Conservation (phyloP, 2,329 filamentous ascomycete genomes). For the Phoma sp. region DNA sequence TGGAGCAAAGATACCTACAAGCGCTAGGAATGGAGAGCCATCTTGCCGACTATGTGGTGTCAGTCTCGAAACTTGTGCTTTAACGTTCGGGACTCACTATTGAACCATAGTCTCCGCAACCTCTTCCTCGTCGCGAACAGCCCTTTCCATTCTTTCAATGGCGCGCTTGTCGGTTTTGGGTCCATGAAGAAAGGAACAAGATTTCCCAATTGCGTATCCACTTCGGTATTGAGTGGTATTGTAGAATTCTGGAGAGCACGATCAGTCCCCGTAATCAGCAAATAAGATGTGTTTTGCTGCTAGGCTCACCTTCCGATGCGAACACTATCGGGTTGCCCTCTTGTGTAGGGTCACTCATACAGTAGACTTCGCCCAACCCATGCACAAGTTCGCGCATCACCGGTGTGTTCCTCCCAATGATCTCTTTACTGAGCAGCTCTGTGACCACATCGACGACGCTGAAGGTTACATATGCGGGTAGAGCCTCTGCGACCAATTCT, state of each 20-base stretch:
- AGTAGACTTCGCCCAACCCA: constrained; percentile 76
- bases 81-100: constrained; percentile 55
- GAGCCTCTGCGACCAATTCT: constrained; percentile 66
- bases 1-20: constrained; percentile 51
- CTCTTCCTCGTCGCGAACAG: constrained; percentile 66
- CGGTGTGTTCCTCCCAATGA: constrained; percentile 68
- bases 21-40: constrained; percentile 74
- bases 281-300: no score
- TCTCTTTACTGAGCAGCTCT: constrained; percentile 67
- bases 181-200: constrained; percentile 78
- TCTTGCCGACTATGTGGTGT: constrained; percentile 61
- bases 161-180: constrained; percentile 70
- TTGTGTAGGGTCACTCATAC: constrained; percentile 72
- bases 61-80: not conserved
- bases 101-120: constrained; percentile 76
- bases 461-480: constrained; percentile 73
- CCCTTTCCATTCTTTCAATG: constrained; percentile 65
- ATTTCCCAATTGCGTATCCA: constrained; percentile 73
- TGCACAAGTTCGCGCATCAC: constrained; percentile 70
- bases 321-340: constrained; percentile 76
- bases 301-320: constrained; percentile 67
- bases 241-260: constrained; percentile 64
- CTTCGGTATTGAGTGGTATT: constrained; percentile 74
- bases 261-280: not conserved
- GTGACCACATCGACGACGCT: constrained; percentile 71